Evolutionary conservation across 2,329 filamentous ascomycete genomes (phyloP).

Genomic region (Aspergillus sp.): DNA sequence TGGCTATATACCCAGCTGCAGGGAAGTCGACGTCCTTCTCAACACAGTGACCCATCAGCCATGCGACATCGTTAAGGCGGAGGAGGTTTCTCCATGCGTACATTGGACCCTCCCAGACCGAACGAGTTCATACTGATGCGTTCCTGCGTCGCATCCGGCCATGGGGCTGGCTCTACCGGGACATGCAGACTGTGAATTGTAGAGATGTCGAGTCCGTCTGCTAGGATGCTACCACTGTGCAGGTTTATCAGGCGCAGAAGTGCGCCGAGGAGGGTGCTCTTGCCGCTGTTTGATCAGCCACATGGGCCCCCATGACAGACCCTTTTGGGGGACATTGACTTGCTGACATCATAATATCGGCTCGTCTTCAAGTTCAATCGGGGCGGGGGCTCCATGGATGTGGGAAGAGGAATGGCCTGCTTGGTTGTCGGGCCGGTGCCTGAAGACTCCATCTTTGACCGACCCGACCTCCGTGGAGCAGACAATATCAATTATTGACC

Average conservation of each 20-base stretch:
- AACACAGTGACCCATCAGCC: constrained; percentile 36
- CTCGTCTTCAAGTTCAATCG: too few relatives aligned
- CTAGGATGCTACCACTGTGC: neutral
- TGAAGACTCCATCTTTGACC: too few relatives aligned
- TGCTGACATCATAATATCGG: too few relatives aligned
- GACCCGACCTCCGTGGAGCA: too few relatives aligned
- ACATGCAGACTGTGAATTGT: neutral
- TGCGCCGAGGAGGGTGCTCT: neutral
- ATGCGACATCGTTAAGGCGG: neutral
- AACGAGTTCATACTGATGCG: constrained; percentile 29
- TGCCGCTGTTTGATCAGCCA: neutral
- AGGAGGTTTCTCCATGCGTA: constrained; percentile 42
- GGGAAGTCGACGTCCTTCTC: constrained; percentile 44
- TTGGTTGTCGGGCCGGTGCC: too few relatives aligned
- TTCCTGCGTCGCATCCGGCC: constrained; percentile 18
- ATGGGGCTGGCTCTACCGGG: constrained; percentile 7
- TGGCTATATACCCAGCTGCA: constrained; percentile 43
- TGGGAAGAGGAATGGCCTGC: too few relatives aligned
- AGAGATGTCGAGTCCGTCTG: neutral
- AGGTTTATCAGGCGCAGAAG: neutral
- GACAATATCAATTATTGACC: too few relatives aligned
- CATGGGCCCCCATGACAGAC: too few relatives aligned
- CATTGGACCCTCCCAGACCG: constrained; percentile 22
- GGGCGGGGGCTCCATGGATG: too few relatives aligned
- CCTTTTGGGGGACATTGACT: too few relatives aligned